Percentiles rank a stretch among this genome's conserved stretches.
Evolutionary conservation across 768 basidiomycete genomes (phyloP).

Genomic region (Boletus rubropictus): DNA sequence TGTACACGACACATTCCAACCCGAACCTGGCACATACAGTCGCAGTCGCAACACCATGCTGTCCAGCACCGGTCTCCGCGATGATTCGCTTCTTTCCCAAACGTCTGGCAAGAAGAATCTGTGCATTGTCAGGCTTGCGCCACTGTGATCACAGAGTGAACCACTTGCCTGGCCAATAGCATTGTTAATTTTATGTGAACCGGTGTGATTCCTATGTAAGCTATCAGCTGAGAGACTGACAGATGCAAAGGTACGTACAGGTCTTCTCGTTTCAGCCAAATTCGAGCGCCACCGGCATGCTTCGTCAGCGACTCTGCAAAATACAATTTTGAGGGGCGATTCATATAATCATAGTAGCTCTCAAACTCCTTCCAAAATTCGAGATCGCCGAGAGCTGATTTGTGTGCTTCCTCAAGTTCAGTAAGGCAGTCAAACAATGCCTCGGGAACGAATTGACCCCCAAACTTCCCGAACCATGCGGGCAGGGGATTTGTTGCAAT

Average conservation of each 20-base stretch:
- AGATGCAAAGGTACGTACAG: slow-evolving; percentile 42
- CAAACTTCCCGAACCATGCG: slow-evolving; percentile 87
- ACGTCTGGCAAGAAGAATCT: slow-evolving; percentile 91
- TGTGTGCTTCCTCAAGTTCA: slow-evolving; percentile 90
- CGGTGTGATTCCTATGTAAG: slow-evolving; percentile 82
- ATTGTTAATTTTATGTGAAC: slow-evolving; percentile 99
- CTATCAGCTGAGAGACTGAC: slow-evolving; percentile 2
- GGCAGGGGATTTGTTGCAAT: slow-evolving; percentile 52
- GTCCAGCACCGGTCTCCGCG: slow-evolving; percentile 97
- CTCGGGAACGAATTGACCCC: slow-evolving; percentile 97
- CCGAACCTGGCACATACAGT: slow-evolving; percentile 97
- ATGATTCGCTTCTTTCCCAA: slow-evolving; percentile 96
- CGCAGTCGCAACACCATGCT: slow-evolving; percentile 98
- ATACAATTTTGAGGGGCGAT: slow-evolving; percentile 88
- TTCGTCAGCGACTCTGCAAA: slow-evolving; percentile 87
- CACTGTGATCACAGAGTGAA: background rate
- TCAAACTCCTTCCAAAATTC: slow-evolving; percentile 90
- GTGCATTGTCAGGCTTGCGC: background rate
- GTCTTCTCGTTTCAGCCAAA: slow-evolving; percentile 98
- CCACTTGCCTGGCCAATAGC: slow-evolving; percentile 82
- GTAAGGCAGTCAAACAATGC: slow-evolving; percentile 87
- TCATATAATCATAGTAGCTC: slow-evolving; percentile 88
- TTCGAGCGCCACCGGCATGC: slow-evolving; percentile 86
- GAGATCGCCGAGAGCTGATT: slow-evolving; percentile 79
- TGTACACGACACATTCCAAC: slow-evolving; percentile 91